phyloP scores from a whole-genome alignment of 139 green algal species.

The Pseudopediastrum boryanum region DNA sequence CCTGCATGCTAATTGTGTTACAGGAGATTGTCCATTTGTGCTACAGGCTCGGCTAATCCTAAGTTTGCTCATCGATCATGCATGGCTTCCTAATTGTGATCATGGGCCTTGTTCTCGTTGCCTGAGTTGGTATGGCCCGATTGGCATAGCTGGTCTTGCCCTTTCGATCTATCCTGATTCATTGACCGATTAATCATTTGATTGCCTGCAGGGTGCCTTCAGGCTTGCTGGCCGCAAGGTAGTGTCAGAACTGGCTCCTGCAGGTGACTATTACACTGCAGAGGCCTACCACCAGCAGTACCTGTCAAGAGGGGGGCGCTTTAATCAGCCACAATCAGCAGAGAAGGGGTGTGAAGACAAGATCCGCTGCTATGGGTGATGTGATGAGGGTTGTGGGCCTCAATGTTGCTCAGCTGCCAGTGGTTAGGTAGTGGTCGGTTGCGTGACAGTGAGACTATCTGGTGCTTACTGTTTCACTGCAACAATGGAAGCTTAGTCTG shows the following conservation, averaged over 20 bases:
- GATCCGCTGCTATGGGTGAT: conserved; percentile 86
- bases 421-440: too few species aligned
- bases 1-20: too few species aligned
- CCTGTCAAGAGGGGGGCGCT: conserved; percentile 72
- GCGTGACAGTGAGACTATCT: too few species aligned
- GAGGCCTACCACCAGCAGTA: conserved; percentile 62
- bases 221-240: conserved; percentile 60
- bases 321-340: conserved; percentile 64
- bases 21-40: too few species aligned
- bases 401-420: too few species aligned
- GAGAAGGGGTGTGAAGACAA: conserved; percentile 75
- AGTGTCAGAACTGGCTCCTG: conserved; percentile 62
- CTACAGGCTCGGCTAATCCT: not conserved
- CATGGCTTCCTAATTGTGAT: too few species aligned
- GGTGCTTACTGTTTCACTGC: too few species aligned
- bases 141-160: not conserved
- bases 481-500: too few species aligned
- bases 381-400: too few species aligned
- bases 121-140: not conserved
- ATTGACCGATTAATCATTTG: not conserved
- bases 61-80: not conserved
- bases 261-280: conserved; percentile 48
- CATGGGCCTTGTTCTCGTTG: too few species aligned
- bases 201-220: not conserved
- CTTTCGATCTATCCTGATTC: not conserved